These are phyloP conservation scores for Wilcoxina mikolae DNA, from an alignment of 495 filamentous ascomycete genomes.

Conservation along the genomic window DNA sequence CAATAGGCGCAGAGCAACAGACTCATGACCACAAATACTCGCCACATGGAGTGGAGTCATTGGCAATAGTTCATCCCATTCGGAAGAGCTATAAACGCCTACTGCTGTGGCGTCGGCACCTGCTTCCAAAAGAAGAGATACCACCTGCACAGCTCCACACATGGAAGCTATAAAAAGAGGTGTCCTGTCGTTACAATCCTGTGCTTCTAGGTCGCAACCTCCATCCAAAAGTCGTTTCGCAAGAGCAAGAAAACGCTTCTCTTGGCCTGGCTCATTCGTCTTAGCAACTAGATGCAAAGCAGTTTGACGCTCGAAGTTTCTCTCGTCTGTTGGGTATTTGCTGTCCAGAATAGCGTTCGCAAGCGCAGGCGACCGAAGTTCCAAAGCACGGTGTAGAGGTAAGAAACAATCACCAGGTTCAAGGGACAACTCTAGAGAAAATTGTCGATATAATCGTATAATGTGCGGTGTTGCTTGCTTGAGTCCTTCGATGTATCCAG, in stretches of 20 bases:
- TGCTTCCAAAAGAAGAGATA: not conserved
- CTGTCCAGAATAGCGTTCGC: not conserved
- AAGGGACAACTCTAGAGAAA: not conserved
- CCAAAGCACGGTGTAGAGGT: not conserved
- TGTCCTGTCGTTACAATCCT: not conserved
- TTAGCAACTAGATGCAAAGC: too few relatives aligned
- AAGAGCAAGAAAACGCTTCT: too few relatives aligned
- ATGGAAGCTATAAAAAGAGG: not conserved
- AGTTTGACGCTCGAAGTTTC: too few relatives aligned
- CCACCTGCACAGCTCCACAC: not conserved
- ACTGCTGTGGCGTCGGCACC: not conserved
- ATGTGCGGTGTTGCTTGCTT: too few relatives aligned
- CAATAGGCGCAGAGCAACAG: not conserved
- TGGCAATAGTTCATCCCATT: too few relatives aligned
- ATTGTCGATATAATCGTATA: too few relatives aligned
- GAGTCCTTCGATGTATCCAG: not conserved
- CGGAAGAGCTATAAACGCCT: too few relatives aligned
- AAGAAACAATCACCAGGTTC: not conserved
- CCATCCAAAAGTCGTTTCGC: not conserved
- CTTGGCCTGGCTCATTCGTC: too few relatives aligned
- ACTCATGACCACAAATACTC: not conserved
- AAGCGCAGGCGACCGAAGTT: not conserved
- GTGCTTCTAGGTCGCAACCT: not conserved
- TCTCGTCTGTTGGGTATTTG: too few relatives aligned
- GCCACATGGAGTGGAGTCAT: not conserved